Percentiles rank a stretch among this genome's conserved stretches.
These are phyloP conservation scores for Grosmannia penicillata DNA, from an alignment of 2,329 filamentous ascomycete species.

Conservation along the genomic window DNA sequence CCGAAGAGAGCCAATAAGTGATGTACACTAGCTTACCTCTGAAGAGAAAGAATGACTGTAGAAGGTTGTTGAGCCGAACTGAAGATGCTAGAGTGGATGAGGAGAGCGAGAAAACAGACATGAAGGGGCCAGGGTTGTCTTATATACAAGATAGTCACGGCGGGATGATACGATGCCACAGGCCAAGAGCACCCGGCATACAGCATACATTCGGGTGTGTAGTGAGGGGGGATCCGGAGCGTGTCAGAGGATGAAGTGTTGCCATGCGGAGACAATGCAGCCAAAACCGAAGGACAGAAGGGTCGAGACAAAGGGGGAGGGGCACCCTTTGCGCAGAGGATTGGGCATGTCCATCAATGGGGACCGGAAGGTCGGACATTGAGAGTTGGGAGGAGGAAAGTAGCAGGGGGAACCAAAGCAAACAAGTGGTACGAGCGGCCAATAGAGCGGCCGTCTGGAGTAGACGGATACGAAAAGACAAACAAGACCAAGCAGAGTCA, in stretches of 20 bases:
- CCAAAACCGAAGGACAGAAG: conserved; percentile 15
- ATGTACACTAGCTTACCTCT: conserved; percentile 23
- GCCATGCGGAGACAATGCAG: conserved; percentile 15
- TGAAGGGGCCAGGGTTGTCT: conserved; percentile 11
- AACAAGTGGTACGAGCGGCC: no score
- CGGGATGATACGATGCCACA: conserved; percentile 14
- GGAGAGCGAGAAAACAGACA: conserved; percentile 13
- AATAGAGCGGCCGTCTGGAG: no score
- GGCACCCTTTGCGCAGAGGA: conserved; percentile 1
- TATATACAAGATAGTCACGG: conserved; percentile 20
- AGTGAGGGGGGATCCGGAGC: conserved; percentile 22
- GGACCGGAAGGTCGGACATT: neutral
- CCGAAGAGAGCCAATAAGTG: no score
- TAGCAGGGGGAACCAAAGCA: no score
- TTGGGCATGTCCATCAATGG: conserved; percentile 3
- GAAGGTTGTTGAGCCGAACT: conserved; percentile 17
- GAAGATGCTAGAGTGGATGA: conserved; percentile 19
- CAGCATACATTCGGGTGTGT: conserved; percentile 20
- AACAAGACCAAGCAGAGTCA: no score
- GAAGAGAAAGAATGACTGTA: conserved; percentile 29
- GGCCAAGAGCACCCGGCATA: conserved; percentile 17
- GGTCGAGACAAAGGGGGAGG: neutral
- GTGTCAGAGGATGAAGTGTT: conserved; percentile 22
- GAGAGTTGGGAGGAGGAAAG: no score
- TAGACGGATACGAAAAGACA: no score